These are phyloP conservation scores for Cornus florida DNA, from an alignment of 148 eudicot species.

Conservation along the genomic window DNA sequence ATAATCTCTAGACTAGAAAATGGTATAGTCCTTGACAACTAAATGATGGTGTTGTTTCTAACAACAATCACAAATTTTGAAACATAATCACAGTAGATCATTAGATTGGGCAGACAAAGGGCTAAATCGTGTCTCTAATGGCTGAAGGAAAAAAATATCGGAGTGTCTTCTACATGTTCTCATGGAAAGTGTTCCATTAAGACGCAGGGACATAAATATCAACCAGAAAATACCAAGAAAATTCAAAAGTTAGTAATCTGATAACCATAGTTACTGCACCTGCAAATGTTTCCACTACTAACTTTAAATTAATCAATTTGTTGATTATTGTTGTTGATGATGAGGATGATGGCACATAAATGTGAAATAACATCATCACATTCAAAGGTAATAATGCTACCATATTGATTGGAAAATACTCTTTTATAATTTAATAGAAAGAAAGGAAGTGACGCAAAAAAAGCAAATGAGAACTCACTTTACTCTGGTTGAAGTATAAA, in stretches of 20 bases:
- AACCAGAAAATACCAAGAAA: too few species aligned
- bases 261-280: too few species aligned
- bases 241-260: too few species aligned
- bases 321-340: too few species aligned
- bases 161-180: too few species aligned
- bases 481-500: constrained; percentile 79
- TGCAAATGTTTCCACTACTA: too few species aligned
- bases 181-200: too few species aligned
- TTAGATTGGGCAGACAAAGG: not conserved
- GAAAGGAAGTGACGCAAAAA: not conserved
- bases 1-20: too few species aligned
- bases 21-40: not conserved
- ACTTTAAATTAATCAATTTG: too few species aligned
- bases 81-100: not conserved
- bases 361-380: not conserved
- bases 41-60: not conserved
- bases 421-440: not conserved
- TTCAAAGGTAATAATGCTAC: not conserved
- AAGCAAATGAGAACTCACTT: constrained; percentile 48
- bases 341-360: not conserved
- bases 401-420: not conserved
- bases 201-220: too few species aligned
- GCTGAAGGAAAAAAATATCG: not conserved
- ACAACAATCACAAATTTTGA: not conserved
- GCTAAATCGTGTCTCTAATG: not conserved